Conservation (phyloP, 192 early-diverging fungal species). For the Coemansia sp. region DNA sequence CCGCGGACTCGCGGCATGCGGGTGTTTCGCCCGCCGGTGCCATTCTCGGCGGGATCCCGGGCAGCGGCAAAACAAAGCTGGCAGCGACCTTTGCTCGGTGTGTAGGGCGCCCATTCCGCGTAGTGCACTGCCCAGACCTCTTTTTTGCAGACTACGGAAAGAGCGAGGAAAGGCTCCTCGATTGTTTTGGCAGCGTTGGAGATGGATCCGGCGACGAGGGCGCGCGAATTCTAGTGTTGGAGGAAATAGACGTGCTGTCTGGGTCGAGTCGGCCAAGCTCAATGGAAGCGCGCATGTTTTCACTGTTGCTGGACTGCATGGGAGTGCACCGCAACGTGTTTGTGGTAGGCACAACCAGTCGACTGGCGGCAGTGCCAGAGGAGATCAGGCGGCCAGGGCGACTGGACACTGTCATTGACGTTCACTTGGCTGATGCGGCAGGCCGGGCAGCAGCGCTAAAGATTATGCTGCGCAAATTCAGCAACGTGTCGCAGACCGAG, state of each 20-base stretch:
- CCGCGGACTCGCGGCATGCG: neutral
- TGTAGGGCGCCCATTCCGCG: constrained; percentile 11
- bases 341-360: constrained; percentile 38
- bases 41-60: constrained; percentile 42
- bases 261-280: constrained; percentile 24
- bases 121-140: constrained; percentile 42
- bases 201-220: neutral
- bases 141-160: constrained; percentile 42
- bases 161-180: constrained; percentile 28
- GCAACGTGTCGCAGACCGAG: constrained; percentile 5
- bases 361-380: constrained; percentile 17
- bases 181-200: constrained; percentile 12
- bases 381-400: constrained; percentile 35
- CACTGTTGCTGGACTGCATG: constrained; percentile 36
- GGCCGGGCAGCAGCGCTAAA: constrained; percentile 25
- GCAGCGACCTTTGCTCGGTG: constrained; percentile 23
- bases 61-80: constrained; percentile 41
- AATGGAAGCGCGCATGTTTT: constrained; percentile 42
- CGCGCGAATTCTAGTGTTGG: constrained; percentile 27
- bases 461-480: constrained; percentile 40
- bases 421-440: constrained; percentile 24
- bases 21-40: constrained; percentile 16
- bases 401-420: constrained; percentile 20
- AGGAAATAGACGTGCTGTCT: constrained; percentile 42
- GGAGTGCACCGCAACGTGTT: constrained; percentile 17